Evolutionary conservation across 2,329 filamentous ascomycete species (phyloP).

Genomic region (Phyllosticta citrichinensis): DNA sequence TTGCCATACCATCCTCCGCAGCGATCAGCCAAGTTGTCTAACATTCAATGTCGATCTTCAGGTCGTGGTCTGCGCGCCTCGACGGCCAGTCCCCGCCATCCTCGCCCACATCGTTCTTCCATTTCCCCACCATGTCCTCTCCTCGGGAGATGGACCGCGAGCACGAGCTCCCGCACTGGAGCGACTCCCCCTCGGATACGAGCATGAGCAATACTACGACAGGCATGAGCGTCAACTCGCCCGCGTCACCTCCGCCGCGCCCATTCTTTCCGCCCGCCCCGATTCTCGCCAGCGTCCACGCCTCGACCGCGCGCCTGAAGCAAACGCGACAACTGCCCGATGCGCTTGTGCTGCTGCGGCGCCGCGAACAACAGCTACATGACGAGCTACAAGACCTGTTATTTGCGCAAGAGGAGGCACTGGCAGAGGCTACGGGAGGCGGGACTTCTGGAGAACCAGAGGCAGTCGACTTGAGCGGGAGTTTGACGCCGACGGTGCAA

Average conservation of each 20-base stretch:
- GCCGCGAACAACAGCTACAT: slow-evolving; percentile 45
- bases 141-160: background rate
- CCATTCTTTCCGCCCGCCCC: slow-evolving; percentile 13
- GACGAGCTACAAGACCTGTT: slow-evolving; percentile 48
- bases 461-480: slow-evolving; percentile 38
- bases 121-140: background rate
- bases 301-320: slow-evolving; percentile 7
- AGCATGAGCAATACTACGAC: background rate
- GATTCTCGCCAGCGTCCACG: slow-evolving; percentile 12
- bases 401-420: slow-evolving; percentile 50
- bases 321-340: slow-evolving; percentile 19
- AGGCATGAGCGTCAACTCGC: background rate
- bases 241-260: slow-evolving; percentile 1
- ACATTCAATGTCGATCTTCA: background rate
- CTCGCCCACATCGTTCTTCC: background rate
- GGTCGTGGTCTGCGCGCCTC: background rate
- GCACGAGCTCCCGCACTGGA: slow-evolving; percentile 8
- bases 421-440: slow-evolving; percentile 39
- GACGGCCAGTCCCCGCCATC: background rate
- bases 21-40: background rate
- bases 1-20: background rate
- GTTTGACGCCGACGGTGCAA: slow-evolving; percentile 37
- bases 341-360: slow-evolving; percentile 40
- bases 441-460: slow-evolving; percentile 24
- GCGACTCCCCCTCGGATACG: background rate